Evolutionary conservation across 164 flowering plant species (phyloP).

Genomic region (Piper longum): DNA sequence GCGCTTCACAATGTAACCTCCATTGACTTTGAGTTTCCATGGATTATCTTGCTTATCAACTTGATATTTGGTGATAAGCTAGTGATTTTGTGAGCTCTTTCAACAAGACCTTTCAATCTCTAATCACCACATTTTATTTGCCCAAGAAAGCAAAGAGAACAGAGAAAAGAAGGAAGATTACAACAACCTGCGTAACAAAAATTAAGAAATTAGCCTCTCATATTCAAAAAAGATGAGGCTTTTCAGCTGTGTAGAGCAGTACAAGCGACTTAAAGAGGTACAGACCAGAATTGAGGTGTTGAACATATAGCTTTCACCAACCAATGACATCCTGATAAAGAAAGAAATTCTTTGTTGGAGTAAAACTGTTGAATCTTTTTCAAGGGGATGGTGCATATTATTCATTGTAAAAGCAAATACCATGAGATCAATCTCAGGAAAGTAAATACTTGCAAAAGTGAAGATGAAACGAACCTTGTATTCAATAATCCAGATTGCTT

Average conservation of each 20-base stretch:
- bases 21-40: too few species aligned
- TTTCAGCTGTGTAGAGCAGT: neutral
- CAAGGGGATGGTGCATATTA: too few species aligned
- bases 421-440: too few species aligned
- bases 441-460: neutral
- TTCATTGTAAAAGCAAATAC: too few species aligned
- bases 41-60: too few species aligned
- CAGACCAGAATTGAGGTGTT: slow-evolving; percentile 24
- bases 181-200: slow-evolving; percentile 21
- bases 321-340: slow-evolving; percentile 37
- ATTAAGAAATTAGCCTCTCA: neutral
- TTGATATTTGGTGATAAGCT: too few species aligned
- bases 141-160: slow-evolving; percentile 26
- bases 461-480: slow-evolving; percentile 27
- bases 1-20: too few species aligned
- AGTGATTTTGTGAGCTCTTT: too few species aligned
- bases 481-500: slow-evolving; percentile 43
- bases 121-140: slow-evolving; percentile 8
- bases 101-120: neutral
- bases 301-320: slow-evolving; percentile 18
- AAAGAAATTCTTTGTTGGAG: too few species aligned
- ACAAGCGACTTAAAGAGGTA: neutral
- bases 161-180: slow-evolving; percentile 25
- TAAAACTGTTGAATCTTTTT: too few species aligned
- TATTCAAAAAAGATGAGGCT: neutral